Percentiles rank a stretch among this genome's conserved stretches.
phyloP scores from a whole-genome alignment of 2,329 filamentous ascomycete genomes.

The Exophiala alcalophila region DNA sequence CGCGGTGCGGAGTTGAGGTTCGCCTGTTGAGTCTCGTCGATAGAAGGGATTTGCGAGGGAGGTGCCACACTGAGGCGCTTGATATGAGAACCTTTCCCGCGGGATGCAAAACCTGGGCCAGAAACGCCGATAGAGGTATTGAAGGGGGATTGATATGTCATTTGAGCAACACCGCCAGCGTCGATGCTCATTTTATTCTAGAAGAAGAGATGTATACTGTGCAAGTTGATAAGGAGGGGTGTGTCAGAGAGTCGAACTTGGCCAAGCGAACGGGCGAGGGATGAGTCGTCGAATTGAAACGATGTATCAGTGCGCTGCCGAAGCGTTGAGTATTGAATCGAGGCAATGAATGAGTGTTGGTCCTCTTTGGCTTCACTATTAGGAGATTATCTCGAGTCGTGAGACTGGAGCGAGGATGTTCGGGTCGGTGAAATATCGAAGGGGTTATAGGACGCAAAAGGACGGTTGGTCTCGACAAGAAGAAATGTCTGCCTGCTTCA shows the following conservation, averaged over 20 bases:
- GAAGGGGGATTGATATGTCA: constrained; percentile 80
- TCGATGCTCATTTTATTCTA: constrained; percentile 55
- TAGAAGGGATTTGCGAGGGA: constrained; percentile 65
- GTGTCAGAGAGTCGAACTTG: constrained; percentile 1
- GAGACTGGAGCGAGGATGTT: constrained; percentile 9
- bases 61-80: constrained; percentile 81
- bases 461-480: constrained; percentile 6
- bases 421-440: constrained; percentile 5
- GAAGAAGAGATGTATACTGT: constrained; percentile 11
- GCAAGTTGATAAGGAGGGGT: constrained; percentile 9
- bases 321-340: constrained; percentile 21
- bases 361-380: constrained; percentile 16
- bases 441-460: too few relatives aligned
- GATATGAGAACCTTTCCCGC: constrained; percentile 78
- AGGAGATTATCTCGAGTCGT: constrained; percentile 19
- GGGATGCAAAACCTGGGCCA: constrained; percentile 76
- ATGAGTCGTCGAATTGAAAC: too few relatives aligned
- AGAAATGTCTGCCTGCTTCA: constrained; percentile 15
- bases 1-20: constrained; percentile 75
- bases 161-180: constrained; percentile 99
- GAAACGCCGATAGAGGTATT: constrained; percentile 72
- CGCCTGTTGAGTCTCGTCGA: constrained; percentile 62
- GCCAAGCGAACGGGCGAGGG: too few relatives aligned
- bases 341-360: constrained; percentile 7
- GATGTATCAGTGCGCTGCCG: constrained; percentile 14